phyloP scores from a whole-genome alignment of 2,329 filamentous ascomycete genomes.

The Fusarium sp. region DNA sequence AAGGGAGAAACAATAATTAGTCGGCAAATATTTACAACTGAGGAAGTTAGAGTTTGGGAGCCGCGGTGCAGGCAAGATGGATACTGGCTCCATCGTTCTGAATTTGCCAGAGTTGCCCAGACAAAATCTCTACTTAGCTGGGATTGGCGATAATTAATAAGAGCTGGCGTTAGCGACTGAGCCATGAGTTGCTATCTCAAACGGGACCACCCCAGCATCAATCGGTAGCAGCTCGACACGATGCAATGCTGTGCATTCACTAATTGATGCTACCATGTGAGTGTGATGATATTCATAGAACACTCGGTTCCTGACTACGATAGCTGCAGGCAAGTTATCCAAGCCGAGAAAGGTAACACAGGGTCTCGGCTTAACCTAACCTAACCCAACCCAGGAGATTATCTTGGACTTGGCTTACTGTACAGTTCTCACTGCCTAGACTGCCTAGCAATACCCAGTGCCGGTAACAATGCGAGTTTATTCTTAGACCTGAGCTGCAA shows the following conservation, averaged over 20 bases:
- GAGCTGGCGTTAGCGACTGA: slow-evolving; percentile 1
- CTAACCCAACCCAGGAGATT: not conserved
- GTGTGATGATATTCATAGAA: not conserved
- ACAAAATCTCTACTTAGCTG: not conserved
- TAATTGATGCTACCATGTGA: slow-evolving; percentile 11
- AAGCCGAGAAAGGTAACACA: slow-evolving; percentile 6
- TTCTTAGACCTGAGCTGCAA: slow-evolving; percentile 20
- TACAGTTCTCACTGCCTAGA: not conserved
- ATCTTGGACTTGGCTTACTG: slow-evolving; percentile 3
- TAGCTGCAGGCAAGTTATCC: slow-evolving; percentile 14
- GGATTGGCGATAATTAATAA: not conserved
- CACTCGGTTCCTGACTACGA: slow-evolving; percentile 30
- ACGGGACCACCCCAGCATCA: not conserved
- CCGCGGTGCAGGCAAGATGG: not conserved
- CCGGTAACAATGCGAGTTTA: slow-evolving; percentile 15
- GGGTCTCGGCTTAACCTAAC: not conserved
- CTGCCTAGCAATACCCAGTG: not conserved
- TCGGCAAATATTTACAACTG: not conserved
- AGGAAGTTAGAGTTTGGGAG: not conserved
- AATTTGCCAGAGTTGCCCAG: not conserved
- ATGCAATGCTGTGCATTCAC: slow-evolving; percentile 14
- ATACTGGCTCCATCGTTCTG: not conserved
- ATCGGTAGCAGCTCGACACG: not conserved
- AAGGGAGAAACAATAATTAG: slow-evolving; percentile 6
- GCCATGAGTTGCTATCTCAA: not conserved